A percentile compares a stretch with the other conserved stretches of the same genome.
phyloP scores from a whole-genome alignment of 208 protist genomes.

The Crithidia expoeki region DNA sequence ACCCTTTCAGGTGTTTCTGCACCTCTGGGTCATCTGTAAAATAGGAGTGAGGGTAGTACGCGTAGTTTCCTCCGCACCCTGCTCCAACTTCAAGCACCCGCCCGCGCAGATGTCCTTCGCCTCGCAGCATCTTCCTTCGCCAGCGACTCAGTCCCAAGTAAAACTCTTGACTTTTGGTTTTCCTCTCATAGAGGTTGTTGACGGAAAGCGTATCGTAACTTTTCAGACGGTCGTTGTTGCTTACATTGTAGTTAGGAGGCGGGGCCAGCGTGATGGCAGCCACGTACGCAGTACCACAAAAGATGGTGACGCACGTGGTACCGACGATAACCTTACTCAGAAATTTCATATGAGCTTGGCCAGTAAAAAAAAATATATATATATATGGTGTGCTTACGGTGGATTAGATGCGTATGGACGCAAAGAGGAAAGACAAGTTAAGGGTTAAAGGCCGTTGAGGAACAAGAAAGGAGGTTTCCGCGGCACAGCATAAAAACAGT shows the following conservation, averaged over 20 bases:
- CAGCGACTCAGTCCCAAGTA: constrained; percentile 81
- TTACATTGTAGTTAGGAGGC: constrained; percentile 73
- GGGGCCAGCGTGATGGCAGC: constrained; percentile 66
- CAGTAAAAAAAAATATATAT: constrained; percentile 7
- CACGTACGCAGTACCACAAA: constrained; percentile 70
- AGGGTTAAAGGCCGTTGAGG: too few species aligned
- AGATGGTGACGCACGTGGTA: constrained; percentile 68
- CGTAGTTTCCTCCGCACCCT: constrained; percentile 76
- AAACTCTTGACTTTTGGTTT: constrained; percentile 83
- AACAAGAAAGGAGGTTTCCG: too few species aligned
- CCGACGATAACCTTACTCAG: constrained; percentile 53
- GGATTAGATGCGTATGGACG: too few species aligned
- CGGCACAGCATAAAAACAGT: too few species aligned
- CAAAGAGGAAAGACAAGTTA: background rate
- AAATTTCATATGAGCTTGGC: constrained; percentile 31
- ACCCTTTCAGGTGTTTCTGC: constrained; percentile 35
- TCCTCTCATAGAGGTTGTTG: constrained; percentile 78
- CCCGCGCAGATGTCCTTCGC: constrained; percentile 65
- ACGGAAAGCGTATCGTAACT: constrained; percentile 73
- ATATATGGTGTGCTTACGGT: too few species aligned
- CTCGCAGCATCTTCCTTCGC: constrained; percentile 67
- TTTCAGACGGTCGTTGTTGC: constrained; percentile 70
- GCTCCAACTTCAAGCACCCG: constrained; percentile 86
- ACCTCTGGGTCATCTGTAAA: constrained; percentile 48
- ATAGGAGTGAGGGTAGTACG: constrained; percentile 58